phyloP scores from a whole-genome alignment of 1,284 basidiomycete species.

The Ustanciosporium gigantosporum region DNA sequence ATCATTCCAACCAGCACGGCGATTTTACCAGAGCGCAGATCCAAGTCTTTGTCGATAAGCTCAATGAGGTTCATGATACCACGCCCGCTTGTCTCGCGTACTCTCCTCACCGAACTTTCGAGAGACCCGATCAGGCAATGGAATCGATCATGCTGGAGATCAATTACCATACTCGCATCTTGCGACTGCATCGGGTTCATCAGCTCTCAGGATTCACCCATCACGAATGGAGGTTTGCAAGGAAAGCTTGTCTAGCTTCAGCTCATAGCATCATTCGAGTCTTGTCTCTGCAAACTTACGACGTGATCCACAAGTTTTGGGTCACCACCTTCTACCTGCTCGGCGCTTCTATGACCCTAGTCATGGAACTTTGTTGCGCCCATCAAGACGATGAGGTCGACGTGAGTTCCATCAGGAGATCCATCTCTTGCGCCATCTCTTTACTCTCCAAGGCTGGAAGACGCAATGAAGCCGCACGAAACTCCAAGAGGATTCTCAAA shows the following conservation, averaged over 20 bases:
- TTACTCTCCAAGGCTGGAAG: constrained; percentile 28
- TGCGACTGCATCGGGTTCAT: constrained; percentile 55
- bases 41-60: constrained; percentile 27
- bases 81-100: constrained; percentile 42
- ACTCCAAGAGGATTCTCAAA: constrained; percentile 33
- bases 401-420: constrained; percentile 9
- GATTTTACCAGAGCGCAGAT: constrained; percentile 22
- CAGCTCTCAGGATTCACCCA: constrained; percentile 47
- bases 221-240: constrained; percentile 35
- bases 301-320: constrained; percentile 52
- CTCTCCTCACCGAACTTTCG: constrained; percentile 44
- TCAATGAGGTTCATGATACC: constrained; percentile 48
- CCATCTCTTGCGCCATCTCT: constrained; percentile 18
- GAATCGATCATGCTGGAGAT: constrained; percentile 53
- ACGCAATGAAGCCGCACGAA: constrained; percentile 32
- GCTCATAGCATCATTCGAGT: constrained; percentile 37
- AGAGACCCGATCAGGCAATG: constrained; percentile 39
- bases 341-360: constrained; percentile 41
- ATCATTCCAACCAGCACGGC: constrained; percentile 22
- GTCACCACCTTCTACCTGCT: constrained; percentile 52
- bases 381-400: constrained; percentile 24
- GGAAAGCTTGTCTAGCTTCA: constrained; percentile 34
- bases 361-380: constrained; percentile 40
- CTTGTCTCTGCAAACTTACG: constrained; percentile 27
- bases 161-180: constrained; percentile 54